Percentiles rank a stretch among this genome's conserved stretches.
Evolutionary conservation across 306 rosid genomes (phyloP).

Genomic region (Corylus heterophylla): DNA sequence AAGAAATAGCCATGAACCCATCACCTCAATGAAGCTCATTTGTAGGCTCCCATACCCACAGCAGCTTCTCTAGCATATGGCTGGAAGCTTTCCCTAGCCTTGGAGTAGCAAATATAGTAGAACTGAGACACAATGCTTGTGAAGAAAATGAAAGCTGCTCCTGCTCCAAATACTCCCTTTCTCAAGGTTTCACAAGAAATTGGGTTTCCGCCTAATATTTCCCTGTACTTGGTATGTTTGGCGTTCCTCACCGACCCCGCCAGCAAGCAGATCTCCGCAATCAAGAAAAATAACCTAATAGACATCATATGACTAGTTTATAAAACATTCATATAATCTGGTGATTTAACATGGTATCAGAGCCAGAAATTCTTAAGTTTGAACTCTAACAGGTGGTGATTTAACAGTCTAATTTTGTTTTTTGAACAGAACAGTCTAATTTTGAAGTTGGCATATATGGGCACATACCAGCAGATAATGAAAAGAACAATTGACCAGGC

Average conservation of each 20-base stretch:
- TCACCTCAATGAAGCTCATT: constrained; percentile 44
- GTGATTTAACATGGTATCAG: no score
- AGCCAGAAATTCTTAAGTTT: no score
- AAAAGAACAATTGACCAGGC: constrained; percentile 83
- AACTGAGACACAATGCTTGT: constrained; percentile 66
- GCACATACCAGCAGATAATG: constrained; percentile 85
- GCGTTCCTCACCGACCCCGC: constrained; percentile 95
- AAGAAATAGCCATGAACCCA: constrained; percentile 7
- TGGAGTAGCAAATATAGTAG: constrained; percentile 82
- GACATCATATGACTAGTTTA: background rate
- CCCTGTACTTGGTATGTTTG: constrained; percentile 84
- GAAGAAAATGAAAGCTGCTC: constrained; percentile 81
- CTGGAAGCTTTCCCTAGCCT: constrained; percentile 72
- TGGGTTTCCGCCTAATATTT: constrained; percentile 28
- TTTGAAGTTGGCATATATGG: background rate
- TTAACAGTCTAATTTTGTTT: no score
- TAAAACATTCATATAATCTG: background rate
- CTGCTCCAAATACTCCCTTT: constrained; percentile 90
- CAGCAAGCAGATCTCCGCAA: constrained; percentile 85
- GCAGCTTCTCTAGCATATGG: constrained; percentile 68
- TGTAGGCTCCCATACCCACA: constrained; percentile 88
- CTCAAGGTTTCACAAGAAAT: constrained; percentile 73
- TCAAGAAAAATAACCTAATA: constrained; percentile 84
- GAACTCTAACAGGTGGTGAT: no score
- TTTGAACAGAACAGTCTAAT: no score